Base-by-base conservation (phyloP, 306 rosid species). In the Acacia melanoxylon region DNA sequence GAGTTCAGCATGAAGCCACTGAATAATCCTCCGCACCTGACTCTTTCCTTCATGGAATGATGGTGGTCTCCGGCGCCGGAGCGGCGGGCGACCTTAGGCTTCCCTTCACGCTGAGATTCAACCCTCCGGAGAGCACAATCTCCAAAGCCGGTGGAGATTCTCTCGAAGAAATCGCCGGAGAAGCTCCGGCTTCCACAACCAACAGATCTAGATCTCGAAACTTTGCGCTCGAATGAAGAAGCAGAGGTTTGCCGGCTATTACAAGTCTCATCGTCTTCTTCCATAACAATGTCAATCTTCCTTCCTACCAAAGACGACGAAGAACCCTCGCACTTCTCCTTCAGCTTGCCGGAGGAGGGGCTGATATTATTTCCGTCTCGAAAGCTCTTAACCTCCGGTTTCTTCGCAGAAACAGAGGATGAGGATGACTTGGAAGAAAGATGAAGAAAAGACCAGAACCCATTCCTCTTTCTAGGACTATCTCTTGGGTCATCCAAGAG, bases 151-250 rank as follows among this genome's bases (percentile, higher is more conserved):
- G 99, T 93, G 10, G 99, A 96, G 79, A 96, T 93, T 80, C 99
- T 85, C 89, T 96, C 99, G 62, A 96, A 96, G 70, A 96, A 91
- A 49, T 96, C 98, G 6, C 97, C 97, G 33, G 97, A 93, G 84
- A 96, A 96, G 88, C 99, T 96, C 48, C 97, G 86, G 85, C 98
- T 93, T 16, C 99, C 99, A 68, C 99, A 93, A 0, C 98, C 99
- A 66, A 96, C 97, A 78, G 98, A 96, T 93, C 97, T 90, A 70
- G 99, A 96, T 90, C 99, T 87, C 44, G 97, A 96, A 46, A 93
- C 97, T 78, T 96, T 96, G 3, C 98, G 91, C 62, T 91, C 98
- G 29, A 92, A 90, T 4, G 99, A 93, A 15, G 96, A 87, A 42
- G 81, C 52, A 10, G 74, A 69, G 27, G 41, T 15, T 15, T 29